Evolutionary conservation across 306 rosid species (phyloP).

Genomic region (Fragaria ananassa): DNA sequence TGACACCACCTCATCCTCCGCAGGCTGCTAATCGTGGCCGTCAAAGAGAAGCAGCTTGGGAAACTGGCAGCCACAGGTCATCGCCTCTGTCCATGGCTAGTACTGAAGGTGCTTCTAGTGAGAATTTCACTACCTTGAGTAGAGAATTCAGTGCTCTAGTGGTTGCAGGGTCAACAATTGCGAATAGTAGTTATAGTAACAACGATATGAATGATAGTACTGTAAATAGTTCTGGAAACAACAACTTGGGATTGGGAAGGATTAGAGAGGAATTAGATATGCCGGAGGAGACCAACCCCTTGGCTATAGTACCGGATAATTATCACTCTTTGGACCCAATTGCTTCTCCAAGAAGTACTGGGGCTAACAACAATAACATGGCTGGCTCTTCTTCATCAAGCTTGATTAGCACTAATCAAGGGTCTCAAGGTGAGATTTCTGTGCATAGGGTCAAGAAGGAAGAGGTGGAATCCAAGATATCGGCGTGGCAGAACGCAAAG

Average conservation of each 20-base stretch:
- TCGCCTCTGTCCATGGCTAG: constrained; percentile 55
- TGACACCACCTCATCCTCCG: constrained; percentile 54
- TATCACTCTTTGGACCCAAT: constrained; percentile 37
- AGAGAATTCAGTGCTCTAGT: constrained; percentile 92
- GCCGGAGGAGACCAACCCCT: constrained; percentile 61
- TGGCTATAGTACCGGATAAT: constrained; percentile 79
- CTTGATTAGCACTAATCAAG: not conserved
- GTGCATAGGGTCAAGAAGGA: constrained; percentile 86
- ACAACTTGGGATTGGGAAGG: constrained; percentile 50
- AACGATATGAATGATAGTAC: not conserved
- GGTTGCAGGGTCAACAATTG: constrained; percentile 69
- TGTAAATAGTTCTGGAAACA: not conserved
- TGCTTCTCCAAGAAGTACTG: constrained; percentile 31
- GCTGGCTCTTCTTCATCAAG: constrained; percentile 14
- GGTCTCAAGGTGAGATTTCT: constrained; percentile 36
- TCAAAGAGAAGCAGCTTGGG: constrained; percentile 53
- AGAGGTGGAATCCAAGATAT: constrained; percentile 89
- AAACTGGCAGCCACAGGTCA: constrained; percentile 53
- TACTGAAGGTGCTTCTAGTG: constrained; percentile 49
- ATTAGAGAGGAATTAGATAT: constrained; percentile 77
- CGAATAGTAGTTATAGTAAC: constrained; percentile 9
- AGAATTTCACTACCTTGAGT: constrained; percentile 78
- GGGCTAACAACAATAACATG: not conserved
- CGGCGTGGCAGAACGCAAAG: constrained; percentile 96
- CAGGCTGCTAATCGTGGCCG: constrained; percentile 32